Evolutionary conservation across 208 protist species (phyloP).

Genomic region (Leishmania aethiopica): DNA sequence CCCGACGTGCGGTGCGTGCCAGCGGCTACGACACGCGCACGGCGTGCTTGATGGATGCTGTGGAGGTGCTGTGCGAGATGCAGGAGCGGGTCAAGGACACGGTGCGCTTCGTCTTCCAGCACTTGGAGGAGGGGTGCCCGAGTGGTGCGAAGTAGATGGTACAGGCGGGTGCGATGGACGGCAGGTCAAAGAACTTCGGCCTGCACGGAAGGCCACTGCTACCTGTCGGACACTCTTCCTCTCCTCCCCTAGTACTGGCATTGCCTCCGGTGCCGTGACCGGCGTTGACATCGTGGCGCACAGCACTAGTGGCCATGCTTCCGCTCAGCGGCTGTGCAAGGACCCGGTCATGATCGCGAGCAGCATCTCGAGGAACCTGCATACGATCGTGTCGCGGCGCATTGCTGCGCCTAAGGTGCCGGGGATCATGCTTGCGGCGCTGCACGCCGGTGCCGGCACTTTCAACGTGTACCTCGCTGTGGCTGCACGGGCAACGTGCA

Average conservation of each 20-base stretch:
- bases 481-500: neutral
- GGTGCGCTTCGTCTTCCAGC: conserved; percentile 77
- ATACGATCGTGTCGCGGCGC: conserved; percentile 58
- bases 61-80: conserved; percentile 55
- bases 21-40: conserved; percentile 68
- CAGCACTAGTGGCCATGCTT: conserved; percentile 59
- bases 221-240: conserved; percentile 19
- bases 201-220: conserved; percentile 41
- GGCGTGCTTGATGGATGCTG: conserved; percentile 58
- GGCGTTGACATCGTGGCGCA: conserved; percentile 70
- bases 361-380: conserved; percentile 51
- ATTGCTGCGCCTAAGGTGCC: conserved; percentile 49
- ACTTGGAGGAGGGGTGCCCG: conserved; percentile 58
- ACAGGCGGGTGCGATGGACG: conserved; percentile 45
- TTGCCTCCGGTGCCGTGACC: conserved; percentile 49
- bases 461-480: conserved; percentile 25
- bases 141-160: conserved; percentile 59
- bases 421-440: conserved; percentile 54
- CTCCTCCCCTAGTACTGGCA: conserved; percentile 28
- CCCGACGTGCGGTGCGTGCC: conserved; percentile 57
- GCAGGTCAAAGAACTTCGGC: conserved; percentile 59
- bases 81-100: conserved; percentile 54
- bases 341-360: conserved; percentile 61
- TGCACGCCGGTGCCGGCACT: conserved; percentile 52
- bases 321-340: conserved; percentile 50